These are phyloP conservation scores for Rhododendron vialii DNA, from an alignment of 148 eudicot genomes.

Conservation along the genomic window DNA sequence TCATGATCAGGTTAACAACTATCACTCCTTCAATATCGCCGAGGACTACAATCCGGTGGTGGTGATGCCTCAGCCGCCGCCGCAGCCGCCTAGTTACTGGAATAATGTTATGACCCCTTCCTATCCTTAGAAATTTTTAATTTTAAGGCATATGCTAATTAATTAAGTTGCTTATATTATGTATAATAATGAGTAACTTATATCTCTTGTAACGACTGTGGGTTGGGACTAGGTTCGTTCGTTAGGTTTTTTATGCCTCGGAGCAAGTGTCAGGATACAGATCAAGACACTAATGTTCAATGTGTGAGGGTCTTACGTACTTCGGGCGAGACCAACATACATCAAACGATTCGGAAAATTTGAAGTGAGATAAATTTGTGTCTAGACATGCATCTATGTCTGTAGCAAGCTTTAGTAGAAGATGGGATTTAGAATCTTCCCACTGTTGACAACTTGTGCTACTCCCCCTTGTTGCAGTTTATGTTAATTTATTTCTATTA, in stretches of 20 bases:
- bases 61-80: not conserved
- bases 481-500: not conserved
- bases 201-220: not conserved
- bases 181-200: not conserved
- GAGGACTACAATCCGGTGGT: constrained; percentile 24
- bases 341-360: not conserved
- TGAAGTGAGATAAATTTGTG: not conserved
- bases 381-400: not conserved
- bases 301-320: not conserved
- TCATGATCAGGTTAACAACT: not conserved
- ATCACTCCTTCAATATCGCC: constrained; percentile 19
- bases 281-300: not conserved
- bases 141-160: not conserved
- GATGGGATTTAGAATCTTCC: not conserved
- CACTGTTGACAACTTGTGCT: not conserved
- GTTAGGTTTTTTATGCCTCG: not conserved
- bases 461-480: not conserved
- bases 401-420: not conserved
- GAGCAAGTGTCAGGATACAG: not conserved
- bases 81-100: constrained; percentile 32
- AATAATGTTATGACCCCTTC: constrained; percentile 15
- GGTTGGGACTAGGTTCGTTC: not conserved
- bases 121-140: constrained; percentile 14
- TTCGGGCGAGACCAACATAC: not conserved
- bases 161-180: not conserved